Evolutionary conservation across 2,329 filamentous ascomycete genomes (phyloP).

Genomic region (Cytospora schulzeri): DNA sequence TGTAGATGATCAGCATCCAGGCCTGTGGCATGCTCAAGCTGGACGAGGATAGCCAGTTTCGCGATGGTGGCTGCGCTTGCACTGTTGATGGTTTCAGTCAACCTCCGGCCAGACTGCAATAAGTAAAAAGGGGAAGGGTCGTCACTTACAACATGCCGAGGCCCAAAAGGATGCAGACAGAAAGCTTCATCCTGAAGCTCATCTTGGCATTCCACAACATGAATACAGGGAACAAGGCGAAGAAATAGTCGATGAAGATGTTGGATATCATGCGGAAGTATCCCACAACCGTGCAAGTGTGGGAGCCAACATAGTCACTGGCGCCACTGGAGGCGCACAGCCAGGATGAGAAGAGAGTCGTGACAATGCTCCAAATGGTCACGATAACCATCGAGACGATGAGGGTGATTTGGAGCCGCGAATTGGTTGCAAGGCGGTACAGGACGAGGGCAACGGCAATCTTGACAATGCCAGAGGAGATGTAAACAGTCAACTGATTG

Average conservation of each 20-base stretch:
- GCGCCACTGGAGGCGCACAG: slow-evolving; percentile 35
- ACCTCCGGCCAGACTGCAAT: too few relatives aligned
- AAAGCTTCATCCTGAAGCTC: slow-evolving; percentile 34
- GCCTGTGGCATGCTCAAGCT: slow-evolving; percentile 31
- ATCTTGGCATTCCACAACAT: slow-evolving; percentile 37
- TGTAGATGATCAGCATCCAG: slow-evolving; percentile 33
- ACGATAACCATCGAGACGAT: slow-evolving; percentile 29
- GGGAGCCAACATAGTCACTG: slow-evolving; percentile 36
- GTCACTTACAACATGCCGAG: slow-evolving; percentile 38
- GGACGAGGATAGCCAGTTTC: slow-evolving; percentile 38
- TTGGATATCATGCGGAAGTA: slow-evolving; percentile 40
- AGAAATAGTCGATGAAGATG: slow-evolving; percentile 41
- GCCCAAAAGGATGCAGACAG: slow-evolving; percentile 35
- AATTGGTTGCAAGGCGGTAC: slow-evolving; percentile 34
- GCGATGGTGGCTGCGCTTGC: slow-evolving; percentile 39
- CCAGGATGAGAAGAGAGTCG: slow-evolving; percentile 36
- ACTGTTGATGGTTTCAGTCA: slow-evolving; percentile 25
- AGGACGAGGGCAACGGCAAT: slow-evolving; percentile 39
- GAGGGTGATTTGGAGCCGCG: slow-evolving; percentile 31
- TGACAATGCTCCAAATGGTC: slow-evolving; percentile 20
- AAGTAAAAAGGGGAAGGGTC: background rate
- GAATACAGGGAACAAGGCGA: slow-evolving; percentile 35
- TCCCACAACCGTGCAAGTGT: slow-evolving; percentile 34
- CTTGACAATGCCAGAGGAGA: slow-evolving; percentile 38
- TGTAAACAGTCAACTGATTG: slow-evolving; percentile 36